Base-by-base conservation (phyloP, 768 basidiomycete species). In the Pleurotus giganteus region DNA sequence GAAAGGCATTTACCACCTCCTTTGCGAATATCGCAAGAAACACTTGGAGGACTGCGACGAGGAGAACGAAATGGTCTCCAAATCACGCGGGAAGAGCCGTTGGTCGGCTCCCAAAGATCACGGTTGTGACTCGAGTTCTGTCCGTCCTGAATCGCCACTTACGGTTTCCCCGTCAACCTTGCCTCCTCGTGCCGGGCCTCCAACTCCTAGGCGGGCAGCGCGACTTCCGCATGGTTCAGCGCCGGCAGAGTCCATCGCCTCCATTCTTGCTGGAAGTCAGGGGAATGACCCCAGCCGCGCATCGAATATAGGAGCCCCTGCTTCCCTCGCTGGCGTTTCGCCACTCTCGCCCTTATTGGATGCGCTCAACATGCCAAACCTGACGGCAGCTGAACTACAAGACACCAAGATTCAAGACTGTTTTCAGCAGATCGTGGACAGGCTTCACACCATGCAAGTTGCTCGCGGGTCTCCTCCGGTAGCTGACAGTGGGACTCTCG, bases 1-100 rank as follows among this genome's bases (percentile, higher is more conserved):
- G 68, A 98, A 99, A 71, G 92, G 91, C 0, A 90, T 98, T 45
- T 99, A 99, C 69, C 86, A 91, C 64, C 73, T 98, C 4, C 78
- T 99, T n/a, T 76, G 88, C 53, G 84, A 84, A 59, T 98, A 97
- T 71, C 84, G 94, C 41, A 80, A 81, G 47, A 83, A 79, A 60
- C 84, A 86, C 53, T 67, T 91, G 39, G 87, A 90, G 63, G 80
- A 85, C 58, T 89, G 83, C 66, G 84, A 88, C 54, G 87, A 88
- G 53, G 87, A 88, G 46, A 84, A 89, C 55, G 78, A 83, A 31
- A 64, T 65, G 31, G 59, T 39, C 56, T 74, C 29, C 69, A 69
- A 19, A 65, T 70, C 61, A 66, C 58, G 28, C 21, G 51, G 50
- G 5, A 46, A 67, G 71, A 58, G 69, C 63, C 56, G 70, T n/a